Evolutionary conservation across 2,329 filamentous ascomycete species (phyloP), one percentile per base, ranked within the genome.

Genomic region (Colletotrichum musae): DNA sequence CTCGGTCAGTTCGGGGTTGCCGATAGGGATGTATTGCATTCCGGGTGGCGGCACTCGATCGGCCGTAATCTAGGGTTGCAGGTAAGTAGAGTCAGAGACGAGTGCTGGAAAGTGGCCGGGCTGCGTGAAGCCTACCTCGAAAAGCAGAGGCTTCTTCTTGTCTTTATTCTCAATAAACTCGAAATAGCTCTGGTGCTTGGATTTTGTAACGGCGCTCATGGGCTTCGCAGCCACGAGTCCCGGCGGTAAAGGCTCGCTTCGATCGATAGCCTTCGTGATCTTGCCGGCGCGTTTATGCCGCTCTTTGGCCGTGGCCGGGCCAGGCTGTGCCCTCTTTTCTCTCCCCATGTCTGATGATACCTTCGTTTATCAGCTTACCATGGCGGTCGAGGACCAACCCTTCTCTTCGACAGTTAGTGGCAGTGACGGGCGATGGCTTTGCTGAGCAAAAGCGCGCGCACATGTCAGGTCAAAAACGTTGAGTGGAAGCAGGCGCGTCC

Each of bases 161-260:
- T 91, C 86, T 67, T 85, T 85, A 74, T 92, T 92, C 74, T 91
- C 87, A 69, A 90, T 86, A 70, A 90, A 84, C 77, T 92, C 89
- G 74, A 89, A 90, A 75, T 89, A 91, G 15, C 87, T 85, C 72
- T 88, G 85, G 77, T 92, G 87, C 75, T 89, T 89, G 51, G 84
- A 79, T 70, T 84, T 87, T 43, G 84, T 80, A 15, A 79, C 66
- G 28, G 77, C 72, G 18, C 47, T 60, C 9, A 60, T 58, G 53
- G 78, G 80, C 68, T 80, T 83, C 10, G 52, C 57, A 54, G 81
- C 80, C 58, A 80, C 78, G 60, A 84, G 76, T 57, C 75, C 77
- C 28, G 74, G 69, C 15, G 78, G 80, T 70, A 78, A 72, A 64
- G 80, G 78, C 43, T 77, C 78, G 56, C 75, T 75, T 21, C 74